Conservation (phyloP, 371 early-diverging fungal species). For the Zancudomyces culisetae region DNA sequence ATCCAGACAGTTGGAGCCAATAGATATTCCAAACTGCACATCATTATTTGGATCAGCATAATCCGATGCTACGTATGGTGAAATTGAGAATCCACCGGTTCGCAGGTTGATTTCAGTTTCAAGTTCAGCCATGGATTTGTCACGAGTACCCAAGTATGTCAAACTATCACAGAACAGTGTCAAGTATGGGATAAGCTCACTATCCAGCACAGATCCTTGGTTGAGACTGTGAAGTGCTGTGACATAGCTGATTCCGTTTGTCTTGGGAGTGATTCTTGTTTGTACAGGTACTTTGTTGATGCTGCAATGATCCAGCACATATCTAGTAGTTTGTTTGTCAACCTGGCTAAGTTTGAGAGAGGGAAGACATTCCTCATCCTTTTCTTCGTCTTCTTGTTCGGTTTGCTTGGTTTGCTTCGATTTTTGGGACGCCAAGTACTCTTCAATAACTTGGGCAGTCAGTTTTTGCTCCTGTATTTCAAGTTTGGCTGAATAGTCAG, state of each 20-base stretch:
- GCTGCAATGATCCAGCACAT: slow-evolving; percentile 42
- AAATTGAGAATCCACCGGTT: slow-evolving; percentile 67
- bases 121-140: slow-evolving; percentile 57
- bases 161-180: slow-evolving; percentile 64
- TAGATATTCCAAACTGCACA: slow-evolving; percentile 17
- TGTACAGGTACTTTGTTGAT: slow-evolving; percentile 38
- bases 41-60: slow-evolving; percentile 20
- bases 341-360: slow-evolving; percentile 60
- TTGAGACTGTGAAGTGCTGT: slow-evolving; percentile 39
- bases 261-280: slow-evolving; percentile 48
- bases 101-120: slow-evolving; percentile 68
- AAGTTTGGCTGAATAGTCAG: slow-evolving; percentile 28
- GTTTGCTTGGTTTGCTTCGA: too few relatives aligned
- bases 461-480: slow-evolving; percentile 45
- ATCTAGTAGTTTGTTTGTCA: slow-evolving; percentile 33
- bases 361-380: slow-evolving; percentile 69
- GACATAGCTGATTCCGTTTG: slow-evolving; percentile 88
- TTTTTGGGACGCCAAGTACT: slow-evolving; percentile 39
- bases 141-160: slow-evolving; percentile 62
- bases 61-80: slow-evolving; percentile 43
- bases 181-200: slow-evolving; percentile 42
- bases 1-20: slow-evolving; percentile 42
- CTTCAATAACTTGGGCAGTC: slow-evolving; percentile 31
- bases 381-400: slow-evolving; percentile 44
- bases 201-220: slow-evolving; percentile 12